Conservation (phyloP, 345 rosid species). For the Raphanus sativus region DNA sequence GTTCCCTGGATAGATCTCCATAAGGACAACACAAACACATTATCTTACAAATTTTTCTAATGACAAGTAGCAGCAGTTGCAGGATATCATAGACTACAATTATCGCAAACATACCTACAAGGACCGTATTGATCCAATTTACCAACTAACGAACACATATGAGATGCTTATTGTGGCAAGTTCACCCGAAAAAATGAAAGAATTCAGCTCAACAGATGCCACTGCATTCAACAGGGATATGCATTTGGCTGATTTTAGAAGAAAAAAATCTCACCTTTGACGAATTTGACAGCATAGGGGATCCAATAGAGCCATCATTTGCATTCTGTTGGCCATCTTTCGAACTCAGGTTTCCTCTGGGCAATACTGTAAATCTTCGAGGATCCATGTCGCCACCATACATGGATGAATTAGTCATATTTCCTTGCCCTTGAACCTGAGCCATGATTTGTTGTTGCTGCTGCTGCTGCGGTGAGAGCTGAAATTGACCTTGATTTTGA, state of each 20-base stretch:
- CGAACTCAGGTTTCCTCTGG: slow-evolving; percentile 65
- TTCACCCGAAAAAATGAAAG: background rate
- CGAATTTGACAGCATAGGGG: slow-evolving; percentile 94
- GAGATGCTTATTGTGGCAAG: slow-evolving; percentile 8
- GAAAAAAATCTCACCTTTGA: slow-evolving; percentile 60
- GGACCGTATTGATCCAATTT: slow-evolving; percentile 3
- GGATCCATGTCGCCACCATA: slow-evolving; percentile 88
- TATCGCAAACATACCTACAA: slow-evolving; percentile 1
- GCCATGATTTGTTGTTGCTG: slow-evolving; percentile 85
- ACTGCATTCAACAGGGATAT: slow-evolving; percentile 19
- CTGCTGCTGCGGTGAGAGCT: slow-evolving; percentile 84
- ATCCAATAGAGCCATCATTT: slow-evolving; percentile 86
- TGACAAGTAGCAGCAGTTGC: slow-evolving; percentile 16
- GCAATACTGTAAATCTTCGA: slow-evolving; percentile 67
- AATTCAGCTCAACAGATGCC: slow-evolving; percentile 5
- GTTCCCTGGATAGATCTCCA: slow-evolving; percentile 9
- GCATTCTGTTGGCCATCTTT: slow-evolving; percentile 80
- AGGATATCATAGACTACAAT: slow-evolving; percentile 5
- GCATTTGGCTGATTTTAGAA: background rate
- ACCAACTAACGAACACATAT: slow-evolving; percentile 4
- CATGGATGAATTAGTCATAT: slow-evolving; percentile 59
- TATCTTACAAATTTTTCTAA: slow-evolving; percentile 11
- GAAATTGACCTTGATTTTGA: slow-evolving; percentile 70
- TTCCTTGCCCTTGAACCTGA: slow-evolving; percentile 86
- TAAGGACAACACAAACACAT: slow-evolving; percentile 11